phyloP scores from a whole-genome alignment of 2,329 filamentous ascomycete genomes.

The Diaporthe eres region DNA sequence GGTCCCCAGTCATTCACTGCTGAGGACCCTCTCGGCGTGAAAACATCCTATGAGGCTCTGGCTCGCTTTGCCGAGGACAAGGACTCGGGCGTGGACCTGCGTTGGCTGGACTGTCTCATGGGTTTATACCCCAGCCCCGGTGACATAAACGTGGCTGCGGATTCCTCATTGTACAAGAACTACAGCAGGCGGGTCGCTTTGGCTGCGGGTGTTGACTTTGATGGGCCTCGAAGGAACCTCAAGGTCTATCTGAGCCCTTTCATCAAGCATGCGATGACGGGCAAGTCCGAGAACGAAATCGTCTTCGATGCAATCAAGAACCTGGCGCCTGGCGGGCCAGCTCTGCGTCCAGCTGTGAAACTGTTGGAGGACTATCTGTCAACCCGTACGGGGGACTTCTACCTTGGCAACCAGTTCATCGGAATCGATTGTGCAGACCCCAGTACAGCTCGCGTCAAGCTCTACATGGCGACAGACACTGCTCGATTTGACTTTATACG shows the following conservation, averaged over 20 bases:
- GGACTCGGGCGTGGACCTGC: neutral
- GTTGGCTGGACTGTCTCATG: neutral
- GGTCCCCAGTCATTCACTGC: neutral
- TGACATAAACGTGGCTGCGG: neutral
- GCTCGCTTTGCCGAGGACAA: neutral
- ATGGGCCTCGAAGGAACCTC: neutral
- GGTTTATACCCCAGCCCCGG: neutral
- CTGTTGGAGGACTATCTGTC: neutral
- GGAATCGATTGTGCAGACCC: neutral
- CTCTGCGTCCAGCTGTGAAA: neutral
- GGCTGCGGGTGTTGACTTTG: neutral
- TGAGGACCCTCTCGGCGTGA: neutral
- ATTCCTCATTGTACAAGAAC: neutral
- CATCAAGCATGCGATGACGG: constrained; percentile 4
- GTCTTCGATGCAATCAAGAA: neutral
- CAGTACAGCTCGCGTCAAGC: neutral
- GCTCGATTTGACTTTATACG: neutral
- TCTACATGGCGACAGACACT: constrained; percentile 1
- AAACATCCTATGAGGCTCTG: neutral
- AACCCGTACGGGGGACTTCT: neutral
- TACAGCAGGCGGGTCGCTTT: neutral
- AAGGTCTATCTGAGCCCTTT: constrained; percentile 2
- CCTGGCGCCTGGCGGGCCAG: neutral
- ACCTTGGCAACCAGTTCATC: constrained; percentile 14
- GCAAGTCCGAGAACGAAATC: neutral